These are phyloP conservation scores for Cudoniella acicularis DNA, from an alignment of 495 filamentous ascomycete species.

Conservation along the genomic window DNA sequence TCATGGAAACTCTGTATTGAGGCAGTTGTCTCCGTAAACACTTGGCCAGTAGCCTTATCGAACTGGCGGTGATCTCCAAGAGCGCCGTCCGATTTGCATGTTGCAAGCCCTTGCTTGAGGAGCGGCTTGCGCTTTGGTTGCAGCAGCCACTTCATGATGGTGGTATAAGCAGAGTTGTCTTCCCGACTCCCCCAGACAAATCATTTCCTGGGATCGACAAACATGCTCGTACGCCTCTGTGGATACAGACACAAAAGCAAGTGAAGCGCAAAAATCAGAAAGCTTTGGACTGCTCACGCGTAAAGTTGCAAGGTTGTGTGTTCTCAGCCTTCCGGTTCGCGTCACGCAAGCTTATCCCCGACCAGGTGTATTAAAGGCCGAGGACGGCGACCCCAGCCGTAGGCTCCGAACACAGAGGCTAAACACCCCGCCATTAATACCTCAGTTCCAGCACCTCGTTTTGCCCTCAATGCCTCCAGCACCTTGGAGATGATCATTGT, in stretches of 20 bases:
- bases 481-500: neutral
- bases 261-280: neutral
- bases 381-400: neutral
- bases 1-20: constrained; percentile 11
- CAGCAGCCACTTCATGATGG: constrained; percentile 5
- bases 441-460: neutral
- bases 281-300: neutral
- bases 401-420: neutral
- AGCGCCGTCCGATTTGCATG: neutral
- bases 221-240: neutral
- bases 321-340: neutral
- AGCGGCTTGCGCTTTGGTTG: neutral
- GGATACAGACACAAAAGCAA: neutral
- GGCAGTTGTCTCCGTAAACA: constrained; percentile 15
- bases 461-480: neutral
- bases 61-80: constrained; percentile 6
- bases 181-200: too few species aligned
- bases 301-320: neutral
- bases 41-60: constrained; percentile 18
- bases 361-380: too few species aligned
- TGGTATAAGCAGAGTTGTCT: too few species aligned
- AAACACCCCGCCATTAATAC: neutral
- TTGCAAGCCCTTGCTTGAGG: neutral
- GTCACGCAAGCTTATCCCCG: neutral
- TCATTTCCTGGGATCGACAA: neutral